Percentiles rank a stretch among this genome's conserved stretches.
phyloP scores from a whole-genome alignment of 257 asterid genomes.

The Scutellaria galericulata region DNA sequence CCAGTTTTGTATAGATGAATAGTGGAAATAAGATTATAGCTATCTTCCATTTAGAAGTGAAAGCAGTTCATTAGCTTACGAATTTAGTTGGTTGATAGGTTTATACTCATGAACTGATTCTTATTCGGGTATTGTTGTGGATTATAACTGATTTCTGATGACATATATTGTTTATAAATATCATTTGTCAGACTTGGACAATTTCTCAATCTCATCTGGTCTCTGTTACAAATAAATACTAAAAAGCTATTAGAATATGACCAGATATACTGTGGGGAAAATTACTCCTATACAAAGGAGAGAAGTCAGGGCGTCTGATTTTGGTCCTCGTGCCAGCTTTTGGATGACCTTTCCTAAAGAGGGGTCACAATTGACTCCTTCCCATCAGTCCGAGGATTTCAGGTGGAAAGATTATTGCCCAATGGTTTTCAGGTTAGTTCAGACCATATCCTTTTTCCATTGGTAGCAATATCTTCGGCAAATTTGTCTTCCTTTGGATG shows the following conservation, averaged over 20 bases:
- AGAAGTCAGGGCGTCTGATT: conserved; percentile 86
- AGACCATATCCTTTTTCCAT: conserved; percentile 10
- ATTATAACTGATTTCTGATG: conserved; percentile 28
- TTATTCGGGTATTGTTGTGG: conserved; percentile 19
- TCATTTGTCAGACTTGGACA: background rate
- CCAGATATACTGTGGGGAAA: conserved; percentile 96
- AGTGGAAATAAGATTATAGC: background rate
- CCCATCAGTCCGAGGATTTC: conserved; percentile 95
- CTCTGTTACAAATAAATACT: conserved; percentile 32
- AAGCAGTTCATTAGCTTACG: background rate
- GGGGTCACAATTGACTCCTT: conserved; percentile 91
- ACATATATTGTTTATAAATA: conserved; percentile 9
- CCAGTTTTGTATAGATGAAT: background rate
- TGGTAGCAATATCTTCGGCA: background rate
- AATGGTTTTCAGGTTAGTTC: conserved; percentile 90
- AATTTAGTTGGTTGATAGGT: background rate
- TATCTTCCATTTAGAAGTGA: background rate
- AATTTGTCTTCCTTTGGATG: background rate
- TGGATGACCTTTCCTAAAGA: conserved; percentile 95
- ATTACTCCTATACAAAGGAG: conserved; percentile 97
- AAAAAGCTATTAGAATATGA: conserved; percentile 37
- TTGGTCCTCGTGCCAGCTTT: conserved; percentile 87
- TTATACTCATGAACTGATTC: conserved; percentile 1
- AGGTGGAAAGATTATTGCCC: conserved; percentile 99
- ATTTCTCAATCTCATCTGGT: conserved; percentile 10